These are phyloP conservation scores for Suillus cothurnatus DNA, from an alignment of 768 basidiomycete species.

Conservation along the genomic window DNA sequence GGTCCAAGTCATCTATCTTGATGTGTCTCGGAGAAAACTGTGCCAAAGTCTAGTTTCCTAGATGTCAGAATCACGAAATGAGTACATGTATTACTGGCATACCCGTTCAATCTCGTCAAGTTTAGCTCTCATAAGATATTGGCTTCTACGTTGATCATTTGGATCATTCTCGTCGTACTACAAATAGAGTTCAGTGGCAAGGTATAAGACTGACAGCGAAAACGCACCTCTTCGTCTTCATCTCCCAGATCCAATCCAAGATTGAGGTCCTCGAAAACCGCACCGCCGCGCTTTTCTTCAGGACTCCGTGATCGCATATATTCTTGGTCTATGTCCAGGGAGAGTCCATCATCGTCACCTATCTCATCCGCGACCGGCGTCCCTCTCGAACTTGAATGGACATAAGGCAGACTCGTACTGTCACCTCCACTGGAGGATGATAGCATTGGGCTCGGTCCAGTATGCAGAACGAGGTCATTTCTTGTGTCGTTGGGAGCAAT, in stretches of 20 bases:
- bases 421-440: slow-evolving; percentile 31
- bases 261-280: slow-evolving; percentile 48
- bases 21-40: slow-evolving; percentile 62
- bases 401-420: slow-evolving; percentile 49
- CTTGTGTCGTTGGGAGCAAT: slow-evolving; percentile 42
- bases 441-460: slow-evolving; percentile 38
- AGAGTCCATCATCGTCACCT: slow-evolving; percentile 20
- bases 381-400: slow-evolving; percentile 34
- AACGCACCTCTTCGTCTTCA: slow-evolving; percentile 45
- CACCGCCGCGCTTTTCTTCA: slow-evolving; percentile 49
- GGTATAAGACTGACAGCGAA: slow-evolving; percentile 12
- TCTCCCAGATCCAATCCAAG: slow-evolving; percentile 44
- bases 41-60: slow-evolving; percentile 53
- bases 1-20: slow-evolving; percentile 22
- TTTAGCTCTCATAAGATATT: slow-evolving; percentile 71
- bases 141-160: slow-evolving; percentile 73
- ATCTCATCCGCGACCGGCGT: slow-evolving; percentile 21
- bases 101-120: slow-evolving; percentile 82
- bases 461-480: slow-evolving; percentile 35
- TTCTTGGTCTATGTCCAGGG: slow-evolving; percentile 32
- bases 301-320: slow-evolving; percentile 33
- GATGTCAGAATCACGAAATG: slow-evolving; percentile 16
- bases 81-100: slow-evolving; percentile 18
- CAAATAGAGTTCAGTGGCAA: slow-evolving; percentile 18
- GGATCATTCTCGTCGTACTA: slow-evolving; percentile 74